A percentile compares a stretch with the other conserved stretches of the same genome.
phyloP scores from a whole-genome alignment of 345 rosid species.

The Anacardium occidentale region DNA sequence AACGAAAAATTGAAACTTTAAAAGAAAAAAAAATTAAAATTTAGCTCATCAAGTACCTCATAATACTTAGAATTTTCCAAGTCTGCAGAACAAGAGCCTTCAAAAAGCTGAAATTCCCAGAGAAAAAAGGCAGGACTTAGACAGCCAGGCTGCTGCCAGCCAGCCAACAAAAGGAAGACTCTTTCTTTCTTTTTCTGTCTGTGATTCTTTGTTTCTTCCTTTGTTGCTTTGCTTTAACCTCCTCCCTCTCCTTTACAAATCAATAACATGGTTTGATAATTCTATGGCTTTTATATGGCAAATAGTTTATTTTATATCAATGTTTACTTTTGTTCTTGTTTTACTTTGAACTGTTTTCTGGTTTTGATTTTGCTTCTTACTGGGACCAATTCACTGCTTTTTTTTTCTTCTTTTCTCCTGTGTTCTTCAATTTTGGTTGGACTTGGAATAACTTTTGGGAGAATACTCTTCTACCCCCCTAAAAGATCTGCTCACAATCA shows the following conservation, averaged over 20 bases:
- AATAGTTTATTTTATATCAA: not conserved
- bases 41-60: conserved; percentile 12
- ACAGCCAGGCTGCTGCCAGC: conserved; percentile 20
- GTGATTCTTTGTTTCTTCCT: not conserved
- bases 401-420: conserved; percentile 8
- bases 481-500: no score
- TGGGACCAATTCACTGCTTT: conserved; percentile 20
- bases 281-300: not conserved
- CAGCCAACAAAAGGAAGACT: conserved; percentile 33
- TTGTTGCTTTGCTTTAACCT: conserved; percentile 21
- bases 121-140: not conserved
- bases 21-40: conserved; percentile 15
- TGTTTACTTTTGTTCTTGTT: not conserved
- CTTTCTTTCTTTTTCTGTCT: conserved; percentile 8
- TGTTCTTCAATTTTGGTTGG: conserved; percentile 29
- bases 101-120: conserved; percentile 24
- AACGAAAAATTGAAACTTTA: conserved; percentile 11
- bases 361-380: not conserved
- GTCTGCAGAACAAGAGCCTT: conserved; percentile 20
- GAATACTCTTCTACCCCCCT: not conserved
- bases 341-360: conserved; percentile 25
- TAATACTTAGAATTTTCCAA: conserved; percentile 14
- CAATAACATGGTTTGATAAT: conserved; percentile 21
- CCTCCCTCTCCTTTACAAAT: conserved; percentile 23
- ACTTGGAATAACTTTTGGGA: conserved; percentile 25